Conservation (phyloP, 371 early-diverging fungal species). For the Chytridium lagenaria region DNA sequence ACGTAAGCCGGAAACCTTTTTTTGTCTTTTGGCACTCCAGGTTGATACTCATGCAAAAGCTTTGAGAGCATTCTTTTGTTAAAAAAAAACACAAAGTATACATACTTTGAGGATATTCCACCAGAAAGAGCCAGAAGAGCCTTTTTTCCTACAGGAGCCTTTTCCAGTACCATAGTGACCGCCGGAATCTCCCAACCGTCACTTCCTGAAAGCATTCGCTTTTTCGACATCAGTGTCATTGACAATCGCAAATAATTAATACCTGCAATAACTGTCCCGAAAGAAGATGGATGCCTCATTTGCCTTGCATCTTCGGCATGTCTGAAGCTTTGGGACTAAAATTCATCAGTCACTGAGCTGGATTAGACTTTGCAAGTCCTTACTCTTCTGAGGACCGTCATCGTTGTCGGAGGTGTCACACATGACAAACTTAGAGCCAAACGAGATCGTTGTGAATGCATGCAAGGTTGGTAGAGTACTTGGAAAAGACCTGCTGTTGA, state of each 20-base stretch:
- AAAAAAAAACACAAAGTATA: neutral
- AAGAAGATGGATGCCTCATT: conserved; percentile 67
- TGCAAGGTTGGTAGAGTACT: too few species aligned
- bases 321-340: conserved; percentile 1
- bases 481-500: too few species aligned
- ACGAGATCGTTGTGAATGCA: neutral
- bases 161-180: conserved; percentile 51
- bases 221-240: conserved; percentile 58
- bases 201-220: conserved; percentile 36
- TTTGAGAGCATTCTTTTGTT: neutral
- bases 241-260: conserved; percentile 47
- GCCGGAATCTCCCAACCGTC: conserved; percentile 50
- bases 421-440: neutral
- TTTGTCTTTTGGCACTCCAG: conserved; percentile 56
- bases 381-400: neutral
- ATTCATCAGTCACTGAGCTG: neutral
- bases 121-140: conserved; percentile 87
- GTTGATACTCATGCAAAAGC: conserved; percentile 58
- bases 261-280: conserved; percentile 80
- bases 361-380: neutral
- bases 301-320: conserved; percentile 81
- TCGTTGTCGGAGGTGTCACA: neutral
- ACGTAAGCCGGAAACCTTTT: conserved; percentile 59
- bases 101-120: conserved; percentile 78
- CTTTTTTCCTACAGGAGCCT: conserved; percentile 50